phyloP scores from a whole-genome alignment of 2,329 filamentous ascomycete species.

The Diaporthe helianthi region DNA sequence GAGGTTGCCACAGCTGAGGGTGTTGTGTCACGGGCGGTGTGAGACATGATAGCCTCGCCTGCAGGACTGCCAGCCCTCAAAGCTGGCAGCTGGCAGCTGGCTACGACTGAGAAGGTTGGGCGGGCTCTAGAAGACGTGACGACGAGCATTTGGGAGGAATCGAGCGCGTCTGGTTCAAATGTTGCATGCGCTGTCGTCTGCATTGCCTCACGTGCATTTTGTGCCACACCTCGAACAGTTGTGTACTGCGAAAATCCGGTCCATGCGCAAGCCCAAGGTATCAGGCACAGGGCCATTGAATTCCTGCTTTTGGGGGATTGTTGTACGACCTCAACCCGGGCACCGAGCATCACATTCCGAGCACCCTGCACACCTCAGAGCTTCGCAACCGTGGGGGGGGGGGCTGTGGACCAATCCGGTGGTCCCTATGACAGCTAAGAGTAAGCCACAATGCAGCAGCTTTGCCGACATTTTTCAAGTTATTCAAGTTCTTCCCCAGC shows the following conservation, averaged over 20 bases:
- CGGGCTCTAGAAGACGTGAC: neutral
- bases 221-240: neutral
- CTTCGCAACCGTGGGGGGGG: conserved; percentile 21
- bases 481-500: neutral
- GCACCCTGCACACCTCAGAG: neutral
- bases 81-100: neutral
- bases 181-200: conserved; percentile 12
- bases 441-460: conserved; percentile 19
- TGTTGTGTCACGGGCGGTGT: neutral
- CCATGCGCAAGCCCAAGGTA: conserved; percentile 3
- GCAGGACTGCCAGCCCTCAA: neutral
- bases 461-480: conserved; percentile 1
- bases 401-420: conserved; percentile 20
- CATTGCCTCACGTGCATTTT: conserved; percentile 12
- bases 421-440: neutral
- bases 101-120: neutral
- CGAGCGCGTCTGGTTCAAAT: neutral
- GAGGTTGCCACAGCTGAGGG: neutral
- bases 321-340: conserved; percentile 4
- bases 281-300: conserved; percentile 13
- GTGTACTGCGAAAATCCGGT: neutral
- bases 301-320: conserved; percentile 1
- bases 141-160: neutral
- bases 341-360: neutral
- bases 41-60: neutral